Base-by-base conservation (phyloP, 202 grass and related monocot species). In the Schoenoplectus triqueter region DNA sequence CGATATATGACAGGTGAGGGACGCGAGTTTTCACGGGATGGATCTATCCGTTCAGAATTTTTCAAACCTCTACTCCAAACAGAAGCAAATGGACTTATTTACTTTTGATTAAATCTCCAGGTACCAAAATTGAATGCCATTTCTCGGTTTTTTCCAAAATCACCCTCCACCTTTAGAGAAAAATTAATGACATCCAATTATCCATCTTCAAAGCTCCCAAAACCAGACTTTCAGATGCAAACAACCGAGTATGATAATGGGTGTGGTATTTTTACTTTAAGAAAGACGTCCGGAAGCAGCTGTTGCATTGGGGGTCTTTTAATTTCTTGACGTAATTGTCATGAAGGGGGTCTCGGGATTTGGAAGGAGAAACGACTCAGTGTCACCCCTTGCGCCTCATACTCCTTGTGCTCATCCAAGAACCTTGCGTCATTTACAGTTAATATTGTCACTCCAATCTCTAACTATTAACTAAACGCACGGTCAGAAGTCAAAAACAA, bases 361-460 rank as follows among this genome's bases (percentile, higher is more conserved):
- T 89, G 66, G 87, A 98, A 95, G 0, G 95, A 98, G 67, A 98
- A 98, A 74, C 92, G 92, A 73, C 86, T 87, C 76, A 93, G 80
- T 52, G 78, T 90, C 80, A 93, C 85, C 42, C 92, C 95, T 88
- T 94, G 80, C n/a, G 48, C 76, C 67, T 88, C 78, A 52, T 89
- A 90, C 55, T 92, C 56, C 49, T 90, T 90, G 63, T 92, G 90
- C 49, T 95, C 67, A 72, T 77, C 69, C 88, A 98, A 92, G 82
- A 92, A 98, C 91, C 92, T 98, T 86, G 81, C 61, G 90, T 67
- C 63, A 84, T 20, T 80, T 76, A 86, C 87, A 78, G 51, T 54
- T 84, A 49, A 81, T 55, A 39, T 62, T 51, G 86, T 83, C 18
- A 72, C 54, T 47, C 67, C 14, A 70, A 40, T n/a, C n/a, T n/a